Percentiles rank a stretch among this genome's conserved stretches.
phyloP scores from a whole-genome alignment of 2,329 filamentous ascomycete species.

The Penicillium sp. region DNA sequence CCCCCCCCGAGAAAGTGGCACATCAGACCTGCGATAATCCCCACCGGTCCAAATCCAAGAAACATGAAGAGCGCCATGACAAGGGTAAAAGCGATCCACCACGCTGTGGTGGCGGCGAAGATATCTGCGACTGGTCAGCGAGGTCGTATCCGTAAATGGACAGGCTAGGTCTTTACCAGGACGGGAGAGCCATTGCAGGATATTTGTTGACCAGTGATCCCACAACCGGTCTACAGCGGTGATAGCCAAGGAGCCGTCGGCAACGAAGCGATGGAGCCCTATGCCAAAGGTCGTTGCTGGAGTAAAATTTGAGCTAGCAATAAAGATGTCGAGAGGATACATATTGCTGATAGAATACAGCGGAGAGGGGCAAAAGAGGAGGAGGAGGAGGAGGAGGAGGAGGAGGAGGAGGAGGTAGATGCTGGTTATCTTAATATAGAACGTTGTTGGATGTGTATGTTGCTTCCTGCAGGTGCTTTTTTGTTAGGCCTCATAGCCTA shows the following conservation, averaged over 20 bases:
- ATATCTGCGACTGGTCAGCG: not conserved
- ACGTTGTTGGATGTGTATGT: too few species aligned
- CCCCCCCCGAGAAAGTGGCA: not conserved
- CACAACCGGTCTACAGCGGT: not conserved
- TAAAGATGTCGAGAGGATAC: not conserved
- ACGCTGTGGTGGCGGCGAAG: not conserved
- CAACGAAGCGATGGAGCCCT: not conserved
- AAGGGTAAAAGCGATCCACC: not conserved
- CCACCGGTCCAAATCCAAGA: not conserved
- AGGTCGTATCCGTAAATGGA: not conserved
- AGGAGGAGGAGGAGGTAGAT: too few species aligned
- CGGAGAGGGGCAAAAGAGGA: not conserved
- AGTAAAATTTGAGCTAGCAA: not conserved
- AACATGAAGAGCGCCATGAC: not conserved
- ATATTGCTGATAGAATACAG: not conserved
- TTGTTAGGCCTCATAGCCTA: too few species aligned
- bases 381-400: too few species aligned
- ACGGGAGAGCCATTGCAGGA: not conserved
- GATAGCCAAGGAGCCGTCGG: not conserved
- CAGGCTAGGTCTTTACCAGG: not conserved
- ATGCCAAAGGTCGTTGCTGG: not conserved
- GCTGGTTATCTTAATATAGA: too few species aligned
- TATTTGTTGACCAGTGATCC: not conserved
- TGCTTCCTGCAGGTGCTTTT: too few species aligned
- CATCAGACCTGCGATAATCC: not conserved